phyloP scores from a whole-genome alignment of 805 yeast genomes.

The Lachancea quebecensis region DNA sequence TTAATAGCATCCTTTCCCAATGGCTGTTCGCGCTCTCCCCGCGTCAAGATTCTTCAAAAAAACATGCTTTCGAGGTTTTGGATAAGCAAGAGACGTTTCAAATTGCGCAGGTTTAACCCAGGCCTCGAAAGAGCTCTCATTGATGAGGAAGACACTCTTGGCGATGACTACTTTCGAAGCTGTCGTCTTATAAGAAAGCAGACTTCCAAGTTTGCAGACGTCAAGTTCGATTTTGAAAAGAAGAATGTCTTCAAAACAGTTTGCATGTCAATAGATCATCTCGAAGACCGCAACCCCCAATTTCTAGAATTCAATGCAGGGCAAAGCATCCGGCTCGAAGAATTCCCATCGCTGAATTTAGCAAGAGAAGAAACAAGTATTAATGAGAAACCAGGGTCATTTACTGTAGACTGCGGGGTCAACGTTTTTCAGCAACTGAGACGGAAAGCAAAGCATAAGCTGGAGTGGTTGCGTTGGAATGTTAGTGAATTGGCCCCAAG shows the following conservation, averaged over 20 bases:
- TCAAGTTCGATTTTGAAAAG: slow-evolving; percentile 25
- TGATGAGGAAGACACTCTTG: not conserved
- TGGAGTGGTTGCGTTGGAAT: slow-evolving; percentile 2
- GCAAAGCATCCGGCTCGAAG: slow-evolving; percentile 15
- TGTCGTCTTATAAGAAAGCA: slow-evolving; percentile 19
- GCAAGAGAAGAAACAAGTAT: not conserved
- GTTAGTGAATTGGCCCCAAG: slow-evolving; percentile 1
- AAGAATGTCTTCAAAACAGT: slow-evolving; percentile 21
- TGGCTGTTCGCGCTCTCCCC: slow-evolving; percentile 26
- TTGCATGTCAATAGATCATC: slow-evolving; percentile 7
- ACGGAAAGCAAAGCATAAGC: not conserved
- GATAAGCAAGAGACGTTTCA: slow-evolving; percentile 24
- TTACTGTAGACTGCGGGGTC: not conserved
- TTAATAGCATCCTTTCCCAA: slow-evolving; percentile 25
- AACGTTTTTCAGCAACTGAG: not conserved
- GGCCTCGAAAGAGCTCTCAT: slow-evolving; percentile 7
- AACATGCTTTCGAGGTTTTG: slow-evolving; percentile 17
- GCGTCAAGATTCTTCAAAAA: slow-evolving; percentile 20
- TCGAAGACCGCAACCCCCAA: slow-evolving; percentile 7
- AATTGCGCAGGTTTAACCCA: slow-evolving; percentile 17
- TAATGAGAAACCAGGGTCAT: not conserved
- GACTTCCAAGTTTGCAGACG: slow-evolving; percentile 24
- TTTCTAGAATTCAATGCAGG: slow-evolving; percentile 17
- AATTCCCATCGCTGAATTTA: slow-evolving; percentile 13
- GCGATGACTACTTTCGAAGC: slow-evolving; percentile 17